phyloP scores from a whole-genome alignment of 176 grass and related monocot species.

The Rhynchospora breviuscula region DNA sequence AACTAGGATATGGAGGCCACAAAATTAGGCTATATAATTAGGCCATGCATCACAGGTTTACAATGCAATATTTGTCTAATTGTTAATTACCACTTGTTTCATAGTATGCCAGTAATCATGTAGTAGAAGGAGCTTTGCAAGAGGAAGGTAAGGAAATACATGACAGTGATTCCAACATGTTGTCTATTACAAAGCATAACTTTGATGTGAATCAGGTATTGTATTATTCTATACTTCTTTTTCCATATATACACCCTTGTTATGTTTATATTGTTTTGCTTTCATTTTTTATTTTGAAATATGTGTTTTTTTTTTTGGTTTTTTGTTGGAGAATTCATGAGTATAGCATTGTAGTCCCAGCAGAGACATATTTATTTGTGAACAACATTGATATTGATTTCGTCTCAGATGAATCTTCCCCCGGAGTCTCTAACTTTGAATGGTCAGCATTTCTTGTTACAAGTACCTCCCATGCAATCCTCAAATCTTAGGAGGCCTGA shows the following conservation, averaged over 20 bases:
- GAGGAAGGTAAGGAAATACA: not conserved
- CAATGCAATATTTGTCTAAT: no score
- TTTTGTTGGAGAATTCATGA: not conserved
- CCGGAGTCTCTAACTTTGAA: slow-evolving; percentile 28
- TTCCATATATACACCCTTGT: not conserved
- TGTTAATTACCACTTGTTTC: no score
- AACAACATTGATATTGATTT: slow-evolving; percentile 9
- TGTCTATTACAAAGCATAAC: not conserved
- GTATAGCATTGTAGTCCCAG: not conserved
- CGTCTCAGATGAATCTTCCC: slow-evolving; percentile 37
- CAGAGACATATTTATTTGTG: not conserved
- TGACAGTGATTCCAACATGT: not conserved
- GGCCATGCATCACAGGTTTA: no score
- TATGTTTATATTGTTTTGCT: not conserved
- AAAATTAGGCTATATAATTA: no score
- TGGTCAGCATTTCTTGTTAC: slow-evolving; percentile 26
- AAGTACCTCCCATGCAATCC: slow-evolving; percentile 21
- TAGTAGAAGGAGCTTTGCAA: no score
- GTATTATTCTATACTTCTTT: not conserved
- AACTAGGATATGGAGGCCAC: no score
- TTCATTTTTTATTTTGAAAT: not conserved
- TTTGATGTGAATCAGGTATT: not conserved
- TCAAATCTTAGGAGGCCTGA: slow-evolving; percentile 22
- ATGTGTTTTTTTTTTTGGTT: not conserved
- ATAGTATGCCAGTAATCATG: no score